These are phyloP conservation scores for Ogataea neopini DNA, from an alignment of 805 yeast genomes.

Conservation along the genomic window DNA sequence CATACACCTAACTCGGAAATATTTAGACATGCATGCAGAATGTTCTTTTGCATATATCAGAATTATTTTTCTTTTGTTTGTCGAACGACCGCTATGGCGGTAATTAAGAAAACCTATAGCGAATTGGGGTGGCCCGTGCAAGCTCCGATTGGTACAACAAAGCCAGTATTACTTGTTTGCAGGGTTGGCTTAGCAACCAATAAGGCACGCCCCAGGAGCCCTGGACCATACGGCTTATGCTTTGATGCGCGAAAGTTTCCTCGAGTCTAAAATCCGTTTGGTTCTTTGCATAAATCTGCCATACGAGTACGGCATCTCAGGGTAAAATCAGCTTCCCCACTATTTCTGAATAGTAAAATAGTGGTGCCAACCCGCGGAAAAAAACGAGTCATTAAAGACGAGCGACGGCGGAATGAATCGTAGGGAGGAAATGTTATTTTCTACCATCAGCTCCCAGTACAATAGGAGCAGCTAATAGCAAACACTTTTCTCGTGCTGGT, in stretches of 20 bases:
- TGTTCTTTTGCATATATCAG: background rate
- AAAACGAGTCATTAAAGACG: too few relatives aligned
- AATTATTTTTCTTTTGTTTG: background rate
- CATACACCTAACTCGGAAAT: background rate
- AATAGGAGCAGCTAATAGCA: too few relatives aligned
- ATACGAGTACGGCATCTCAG: constrained; percentile 3
- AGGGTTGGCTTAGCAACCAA: background rate
- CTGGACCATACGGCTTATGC: background rate
- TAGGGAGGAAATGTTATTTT: too few relatives aligned
- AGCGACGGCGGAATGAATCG: too few relatives aligned
- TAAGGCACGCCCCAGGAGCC: background rate
- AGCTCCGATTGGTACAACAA: too few relatives aligned
- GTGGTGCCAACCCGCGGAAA: too few relatives aligned
- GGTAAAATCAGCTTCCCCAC: constrained; percentile 1
- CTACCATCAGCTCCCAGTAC: too few relatives aligned
- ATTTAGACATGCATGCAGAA: background rate
- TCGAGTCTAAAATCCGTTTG: background rate
- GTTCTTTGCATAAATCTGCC: constrained; percentile 4
- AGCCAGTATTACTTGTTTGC: too few relatives aligned
- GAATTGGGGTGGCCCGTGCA: too few relatives aligned
- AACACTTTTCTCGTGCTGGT: too few relatives aligned
- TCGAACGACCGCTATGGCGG: background rate
- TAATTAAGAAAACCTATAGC: too few relatives aligned
- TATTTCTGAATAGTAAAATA: background rate
- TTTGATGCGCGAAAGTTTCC: background rate